A percentile compares a stretch with the other conserved stretches of the same genome.
These are phyloP conservation scores for Tritrichomonas musculus DNA, from an alignment of 208 protist species.

Conservation along the genomic window DNA sequence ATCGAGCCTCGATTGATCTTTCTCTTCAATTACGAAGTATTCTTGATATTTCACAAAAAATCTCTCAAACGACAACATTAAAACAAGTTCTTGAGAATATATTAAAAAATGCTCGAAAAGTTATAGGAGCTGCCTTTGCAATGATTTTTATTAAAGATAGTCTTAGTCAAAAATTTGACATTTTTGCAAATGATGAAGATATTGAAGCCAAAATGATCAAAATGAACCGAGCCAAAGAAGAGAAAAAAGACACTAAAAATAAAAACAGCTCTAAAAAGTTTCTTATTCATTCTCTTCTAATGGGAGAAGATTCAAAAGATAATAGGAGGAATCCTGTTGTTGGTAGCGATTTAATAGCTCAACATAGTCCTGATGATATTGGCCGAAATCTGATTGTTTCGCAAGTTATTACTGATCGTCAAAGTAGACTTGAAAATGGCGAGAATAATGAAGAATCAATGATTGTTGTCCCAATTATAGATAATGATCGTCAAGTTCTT, in stretches of 20 bases:
- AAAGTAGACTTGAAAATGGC: background rate
- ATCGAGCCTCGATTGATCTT: background rate
- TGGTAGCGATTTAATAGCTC: too few relatives aligned
- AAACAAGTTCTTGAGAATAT: background rate
- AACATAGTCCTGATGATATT: too few relatives aligned
- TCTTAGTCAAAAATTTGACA: background rate
- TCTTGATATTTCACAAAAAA: background rate
- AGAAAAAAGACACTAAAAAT: background rate
- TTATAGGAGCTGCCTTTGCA: background rate
- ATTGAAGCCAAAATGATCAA: background rate
- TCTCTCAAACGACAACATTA: background rate
- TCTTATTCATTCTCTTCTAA: too few relatives aligned
- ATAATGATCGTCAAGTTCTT: background rate
- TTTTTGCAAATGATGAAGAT: conserved; percentile 9
- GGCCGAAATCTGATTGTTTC: too few relatives aligned
- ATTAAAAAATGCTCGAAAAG: background rate
- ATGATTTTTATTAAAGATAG: background rate
- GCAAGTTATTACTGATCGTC: too few relatives aligned
- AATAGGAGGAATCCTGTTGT: too few relatives aligned
- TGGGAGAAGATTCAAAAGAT: too few relatives aligned
- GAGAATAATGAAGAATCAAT: background rate
- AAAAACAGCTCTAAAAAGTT: background rate
- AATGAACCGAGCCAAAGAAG: background rate
- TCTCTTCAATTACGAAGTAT: background rate
- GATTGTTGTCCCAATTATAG: background rate